A percentile compares a stretch with the other conserved stretches of the same genome.
These are phyloP conservation scores for Danielia oregonensis DNA, from an alignment of 805 yeast genomes.

Conservation along the genomic window DNA sequence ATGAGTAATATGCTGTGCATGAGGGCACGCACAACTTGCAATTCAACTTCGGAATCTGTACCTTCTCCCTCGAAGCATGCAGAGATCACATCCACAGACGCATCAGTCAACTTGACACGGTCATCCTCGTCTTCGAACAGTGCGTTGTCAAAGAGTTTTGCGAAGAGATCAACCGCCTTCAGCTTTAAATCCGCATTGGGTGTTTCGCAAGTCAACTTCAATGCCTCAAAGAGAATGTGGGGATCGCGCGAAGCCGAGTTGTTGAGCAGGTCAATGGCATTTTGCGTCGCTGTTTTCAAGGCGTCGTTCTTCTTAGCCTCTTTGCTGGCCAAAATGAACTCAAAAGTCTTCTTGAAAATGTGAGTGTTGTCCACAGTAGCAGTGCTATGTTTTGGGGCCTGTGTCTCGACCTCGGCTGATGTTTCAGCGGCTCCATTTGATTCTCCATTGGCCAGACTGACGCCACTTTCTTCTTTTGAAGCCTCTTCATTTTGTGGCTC, in stretches of 20 bases:
- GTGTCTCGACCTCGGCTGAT: background rate
- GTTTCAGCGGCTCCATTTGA: background rate
- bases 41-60: conserved; percentile 82
- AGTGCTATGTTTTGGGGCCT: background rate
- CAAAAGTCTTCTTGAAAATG: conserved; percentile 52
- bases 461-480: background rate
- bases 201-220: conserved; percentile 71
- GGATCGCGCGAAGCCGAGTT: conserved; percentile 40
- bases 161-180: conserved; percentile 77
- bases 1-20: conserved; percentile 82
- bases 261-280: conserved; percentile 39
- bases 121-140: conserved; percentile 55
- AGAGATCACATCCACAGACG: conserved; percentile 79
- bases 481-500: too few species aligned
- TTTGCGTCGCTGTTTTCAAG: conserved; percentile 34
- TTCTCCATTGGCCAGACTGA: background rate
- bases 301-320: conserved; percentile 54
- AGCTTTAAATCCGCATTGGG: conserved; percentile 62
- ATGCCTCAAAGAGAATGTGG: conserved; percentile 68
- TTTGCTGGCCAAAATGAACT: conserved; percentile 51
- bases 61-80: conserved; percentile 89
- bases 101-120: conserved; percentile 63
- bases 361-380: conserved; percentile 21
- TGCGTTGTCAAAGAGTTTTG: conserved; percentile 85
- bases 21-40: conserved; percentile 89